Percentiles rank a stretch among this genome's conserved stretches.
Conservation (phyloP, 148 eudicot species). For the Beta vulgaris region DNA sequence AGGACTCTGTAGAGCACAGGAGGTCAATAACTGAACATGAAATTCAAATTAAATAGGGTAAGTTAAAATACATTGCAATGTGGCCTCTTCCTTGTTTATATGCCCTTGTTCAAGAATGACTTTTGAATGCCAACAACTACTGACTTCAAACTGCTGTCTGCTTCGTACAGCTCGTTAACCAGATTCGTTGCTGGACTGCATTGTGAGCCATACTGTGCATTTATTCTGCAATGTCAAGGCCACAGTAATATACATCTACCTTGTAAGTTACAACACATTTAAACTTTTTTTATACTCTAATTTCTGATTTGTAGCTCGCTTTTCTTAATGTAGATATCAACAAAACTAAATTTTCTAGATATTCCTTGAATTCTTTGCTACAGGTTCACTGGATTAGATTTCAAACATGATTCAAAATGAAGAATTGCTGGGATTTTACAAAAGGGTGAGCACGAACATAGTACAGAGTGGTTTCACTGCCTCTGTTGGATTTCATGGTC, state of each 20-base stretch:
- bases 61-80: not conserved
- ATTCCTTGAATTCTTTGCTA: constrained; percentile 5
- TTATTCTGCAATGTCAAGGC: not conserved
- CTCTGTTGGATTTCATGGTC: constrained; percentile 68
- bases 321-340: constrained; percentile 42
- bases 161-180: not conserved
- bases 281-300: too few species aligned
- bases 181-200: not conserved
- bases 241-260: too few species aligned
- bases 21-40: too few species aligned
- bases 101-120: not conserved
- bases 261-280: too few species aligned
- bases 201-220: not conserved
- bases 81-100: not conserved
- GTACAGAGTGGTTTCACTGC: constrained; percentile 92
- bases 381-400: constrained; percentile 84
- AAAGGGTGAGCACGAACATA: constrained; percentile 91
- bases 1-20: too few species aligned
- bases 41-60: too few species aligned
- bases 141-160: not conserved
- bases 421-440: constrained; percentile 74
- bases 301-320: too few species aligned
- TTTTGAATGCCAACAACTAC: not conserved
- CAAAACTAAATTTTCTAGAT: not conserved
- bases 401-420: constrained; percentile 73